phyloP scores from a whole-genome alignment of 768 basidiomycete species.

The Psilocybe cubensis region DNA sequence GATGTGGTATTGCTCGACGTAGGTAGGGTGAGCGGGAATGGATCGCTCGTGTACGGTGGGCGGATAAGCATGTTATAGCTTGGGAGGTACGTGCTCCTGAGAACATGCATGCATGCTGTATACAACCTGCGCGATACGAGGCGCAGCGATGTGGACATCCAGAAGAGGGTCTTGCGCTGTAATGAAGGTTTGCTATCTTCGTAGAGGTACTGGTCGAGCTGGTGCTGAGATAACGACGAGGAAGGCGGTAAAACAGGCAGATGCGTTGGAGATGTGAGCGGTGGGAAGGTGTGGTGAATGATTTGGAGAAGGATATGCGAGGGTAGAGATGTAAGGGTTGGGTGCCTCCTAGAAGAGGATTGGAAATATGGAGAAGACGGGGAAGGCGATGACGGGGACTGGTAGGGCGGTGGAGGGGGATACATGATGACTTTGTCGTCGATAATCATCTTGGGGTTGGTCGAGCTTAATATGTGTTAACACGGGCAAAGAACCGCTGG shows the following conservation, averaged over 20 bases:
- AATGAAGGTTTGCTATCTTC: conserved; percentile 45
- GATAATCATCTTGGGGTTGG: conserved; percentile 29
- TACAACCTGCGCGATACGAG: conserved; percentile 71
- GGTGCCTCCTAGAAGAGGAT: neutral
- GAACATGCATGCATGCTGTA: conserved; percentile 82
- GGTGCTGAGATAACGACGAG: conserved; percentile 25
- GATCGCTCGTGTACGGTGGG: conserved; percentile 75
- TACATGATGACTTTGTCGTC: conserved; percentile 38
- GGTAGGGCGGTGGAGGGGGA: conserved; percentile 33
- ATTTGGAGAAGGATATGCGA: conserved; percentile 67
- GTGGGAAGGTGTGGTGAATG: conserved; percentile 66
- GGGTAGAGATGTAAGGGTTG: conserved; percentile 16
- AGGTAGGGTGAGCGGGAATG: conserved; percentile 56
- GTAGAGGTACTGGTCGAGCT: conserved; percentile 21
- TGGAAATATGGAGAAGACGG: neutral
- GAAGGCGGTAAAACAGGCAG: too few species aligned
- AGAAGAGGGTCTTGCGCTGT: conserved; percentile 71
- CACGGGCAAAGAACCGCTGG: neutral
- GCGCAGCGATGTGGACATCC: conserved; percentile 66
- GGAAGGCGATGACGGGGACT: conserved; percentile 9
- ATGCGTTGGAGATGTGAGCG: neutral
- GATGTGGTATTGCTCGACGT: conserved; percentile 17
- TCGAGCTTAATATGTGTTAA: neutral
- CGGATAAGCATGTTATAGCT: conserved; percentile 66
- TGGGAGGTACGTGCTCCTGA: conserved; percentile 75